These are phyloP conservation scores for Sphagnum tenellum DNA, from an alignment of 225 moss, liverwort and hornwort genomes.

Conservation along the genomic window DNA sequence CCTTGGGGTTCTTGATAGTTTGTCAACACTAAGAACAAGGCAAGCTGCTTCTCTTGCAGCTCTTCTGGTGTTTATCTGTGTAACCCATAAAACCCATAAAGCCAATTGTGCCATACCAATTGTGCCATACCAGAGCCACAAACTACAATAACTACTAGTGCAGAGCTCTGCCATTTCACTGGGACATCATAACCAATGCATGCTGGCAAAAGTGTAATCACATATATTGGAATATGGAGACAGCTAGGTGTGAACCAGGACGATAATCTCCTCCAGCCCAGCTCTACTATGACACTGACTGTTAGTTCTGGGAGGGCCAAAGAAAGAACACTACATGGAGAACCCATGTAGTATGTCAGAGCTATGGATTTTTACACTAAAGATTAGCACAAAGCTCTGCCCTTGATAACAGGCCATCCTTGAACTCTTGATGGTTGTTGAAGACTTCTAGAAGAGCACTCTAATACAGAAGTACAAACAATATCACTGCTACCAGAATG, in stretches of 20 bases:
- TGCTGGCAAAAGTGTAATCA: background rate
- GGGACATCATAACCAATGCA: background rate
- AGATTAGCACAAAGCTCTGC: background rate
- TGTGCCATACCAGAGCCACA: slow-evolving; percentile 1
- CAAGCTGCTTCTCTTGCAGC: slow-evolving; percentile 84
- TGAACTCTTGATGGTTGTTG: background rate
- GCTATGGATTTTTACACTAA: slow-evolving; percentile 2
- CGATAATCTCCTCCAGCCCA: background rate
- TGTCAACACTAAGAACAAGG: slow-evolving; percentile 45
- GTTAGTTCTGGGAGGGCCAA: slow-evolving; percentile 3
- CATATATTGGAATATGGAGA: background rate
- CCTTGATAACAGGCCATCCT: background rate
- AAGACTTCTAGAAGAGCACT: background rate
- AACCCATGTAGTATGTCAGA: slow-evolving; percentile 3
- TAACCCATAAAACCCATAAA: background rate
- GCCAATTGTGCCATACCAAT: background rate
- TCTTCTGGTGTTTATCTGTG: slow-evolving; percentile 76
- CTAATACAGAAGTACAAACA: background rate
- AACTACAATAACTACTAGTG: background rate
- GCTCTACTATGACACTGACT: slow-evolving; percentile 7
- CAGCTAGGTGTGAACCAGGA: background rate
- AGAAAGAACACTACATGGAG: slow-evolving; percentile 4
- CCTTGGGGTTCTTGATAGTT: slow-evolving; percentile 57
- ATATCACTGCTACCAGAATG: background rate
- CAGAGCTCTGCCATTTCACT: background rate